phyloP scores from a whole-genome alignment of 768 basidiomycete genomes.

The Fistulinella prunicolor region DNA sequence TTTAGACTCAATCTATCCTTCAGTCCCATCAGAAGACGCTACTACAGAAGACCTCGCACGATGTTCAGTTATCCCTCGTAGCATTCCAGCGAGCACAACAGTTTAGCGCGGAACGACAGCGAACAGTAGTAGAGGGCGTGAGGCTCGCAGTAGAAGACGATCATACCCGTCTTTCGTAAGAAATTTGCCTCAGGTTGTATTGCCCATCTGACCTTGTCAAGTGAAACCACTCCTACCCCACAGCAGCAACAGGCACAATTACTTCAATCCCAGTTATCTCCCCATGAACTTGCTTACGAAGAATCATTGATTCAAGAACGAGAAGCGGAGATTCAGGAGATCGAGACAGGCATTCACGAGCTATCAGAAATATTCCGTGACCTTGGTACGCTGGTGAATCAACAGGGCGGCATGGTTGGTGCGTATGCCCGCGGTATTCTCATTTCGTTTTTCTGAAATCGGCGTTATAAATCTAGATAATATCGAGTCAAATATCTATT shows the following conservation, averaged over 20 bases:
- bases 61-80: constrained; percentile 84
- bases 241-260: constrained; percentile 69
- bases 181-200: background rate
- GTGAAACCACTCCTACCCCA: constrained; percentile 42
- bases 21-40: constrained; percentile 80
- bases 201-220: constrained; percentile 14
- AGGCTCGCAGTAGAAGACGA: constrained; percentile 83
- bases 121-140: constrained; percentile 84
- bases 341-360: constrained; percentile 96
- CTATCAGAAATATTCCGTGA: constrained; percentile 95
- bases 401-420: constrained; percentile 96
- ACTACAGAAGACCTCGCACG: constrained; percentile 90
- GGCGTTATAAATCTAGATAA: constrained; percentile 58
- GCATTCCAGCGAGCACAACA: constrained; percentile 92
- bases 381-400: constrained; percentile 88
- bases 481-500: constrained; percentile 90
- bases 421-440: constrained; percentile 24
- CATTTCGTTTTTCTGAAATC: background rate
- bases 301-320: constrained; percentile 82
- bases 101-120: constrained; percentile 84
- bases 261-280: constrained; percentile 72
- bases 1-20: background rate
- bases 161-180: constrained; percentile 33
- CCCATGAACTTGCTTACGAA: constrained; percentile 92
- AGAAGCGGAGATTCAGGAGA: constrained; percentile 92